Evolutionary conservation across 805 yeast species (phyloP).

Genomic region (Yamadazyma olivae): DNA sequence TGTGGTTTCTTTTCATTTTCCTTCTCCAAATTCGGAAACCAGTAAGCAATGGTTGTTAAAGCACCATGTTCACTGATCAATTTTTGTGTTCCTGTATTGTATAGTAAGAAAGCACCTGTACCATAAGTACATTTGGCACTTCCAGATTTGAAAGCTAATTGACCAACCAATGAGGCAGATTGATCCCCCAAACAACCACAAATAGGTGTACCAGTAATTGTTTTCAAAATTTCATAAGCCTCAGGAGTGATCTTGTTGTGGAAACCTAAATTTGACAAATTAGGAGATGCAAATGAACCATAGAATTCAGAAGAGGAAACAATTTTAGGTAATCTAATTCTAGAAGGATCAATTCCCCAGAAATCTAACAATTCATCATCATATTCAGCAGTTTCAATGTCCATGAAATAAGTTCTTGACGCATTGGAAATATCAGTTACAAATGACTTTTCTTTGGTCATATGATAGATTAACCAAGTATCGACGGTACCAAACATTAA

Average conservation of each 20-base stretch:
- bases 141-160: constrained; percentile 78
- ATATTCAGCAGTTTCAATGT: constrained; percentile 69
- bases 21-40: constrained; percentile 68
- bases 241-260: constrained; percentile 49
- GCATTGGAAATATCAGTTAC: constrained; percentile 92
- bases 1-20: constrained; percentile 55
- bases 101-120: constrained; percentile 88
- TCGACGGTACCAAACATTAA: constrained; percentile 93
- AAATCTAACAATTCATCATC: constrained; percentile 72
- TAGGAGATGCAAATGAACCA: constrained; percentile 69
- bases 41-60: constrained; percentile 84
- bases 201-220: constrained; percentile 65
- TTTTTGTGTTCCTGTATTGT: constrained; percentile 77
- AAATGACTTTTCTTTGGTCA: constrained; percentile 66
- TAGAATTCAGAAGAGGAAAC: constrained; percentile 74
- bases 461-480: constrained; percentile 86
- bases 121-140: constrained; percentile 95
- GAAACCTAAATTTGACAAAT: constrained; percentile 49
- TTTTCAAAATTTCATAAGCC: constrained; percentile 46
- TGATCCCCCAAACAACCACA: constrained; percentile 95
- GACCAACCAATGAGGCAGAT: constrained; percentile 90
- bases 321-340: constrained; percentile 70
- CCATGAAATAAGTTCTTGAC: constrained; percentile 86
- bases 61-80: constrained; percentile 77
- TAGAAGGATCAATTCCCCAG: constrained; percentile 73